Base-by-base conservation (phyloP, 257 asterid species). In the Buddleja alternifolia region DNA sequence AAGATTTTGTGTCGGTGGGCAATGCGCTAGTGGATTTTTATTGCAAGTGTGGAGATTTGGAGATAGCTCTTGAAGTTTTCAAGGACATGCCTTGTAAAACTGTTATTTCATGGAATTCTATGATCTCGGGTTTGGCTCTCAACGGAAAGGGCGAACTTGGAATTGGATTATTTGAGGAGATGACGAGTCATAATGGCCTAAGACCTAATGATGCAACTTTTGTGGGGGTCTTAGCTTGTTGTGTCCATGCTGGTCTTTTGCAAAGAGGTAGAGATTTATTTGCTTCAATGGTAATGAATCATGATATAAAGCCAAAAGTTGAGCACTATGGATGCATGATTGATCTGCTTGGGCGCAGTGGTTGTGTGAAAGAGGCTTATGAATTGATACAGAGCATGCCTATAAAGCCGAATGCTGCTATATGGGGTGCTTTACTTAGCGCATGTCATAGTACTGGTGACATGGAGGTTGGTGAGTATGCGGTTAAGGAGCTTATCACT, bases 291-390 rank as follows among this genome's bases (percentile, higher is more conserved):
- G 52, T 17, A 6, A 58, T 10, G 12, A 29, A 76, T 20, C 60
- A 66, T 71, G 51, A 46, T 6, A 21, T 77, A 14, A 11, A 66
- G 67, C 80, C 77, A 8, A 78, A 71, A 61, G 60, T 75, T 6
- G 80, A 78, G 75, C 83, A 78, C 67, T 78, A 78, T 20, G 83
- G 83, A 12, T 78, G 83, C 78, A 78, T 71, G 80, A 61, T 71
- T 41, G 83, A 78, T 78, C 65, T 78, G 25, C 75, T 78, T 74
- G 80, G 83, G 10, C 77, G 83, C 7, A 66, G 72, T 54, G 77
- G 72, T 36, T 67, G 81, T 25, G 72, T 72, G 45, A 68, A 46
- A 57, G 75, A 77, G 56, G 83, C 80, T 60, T 64, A 60, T 67
- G 75, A 60, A n/a, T 37, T 78, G 67, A 74, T 74, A 10, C 66